A percentile compares a stretch with the other conserved stretches of the same genome.
These are phyloP conservation scores for Pythium sukuiense DNA, from an alignment of 352 stramenopile genomes.

Conservation along the genomic window DNA sequence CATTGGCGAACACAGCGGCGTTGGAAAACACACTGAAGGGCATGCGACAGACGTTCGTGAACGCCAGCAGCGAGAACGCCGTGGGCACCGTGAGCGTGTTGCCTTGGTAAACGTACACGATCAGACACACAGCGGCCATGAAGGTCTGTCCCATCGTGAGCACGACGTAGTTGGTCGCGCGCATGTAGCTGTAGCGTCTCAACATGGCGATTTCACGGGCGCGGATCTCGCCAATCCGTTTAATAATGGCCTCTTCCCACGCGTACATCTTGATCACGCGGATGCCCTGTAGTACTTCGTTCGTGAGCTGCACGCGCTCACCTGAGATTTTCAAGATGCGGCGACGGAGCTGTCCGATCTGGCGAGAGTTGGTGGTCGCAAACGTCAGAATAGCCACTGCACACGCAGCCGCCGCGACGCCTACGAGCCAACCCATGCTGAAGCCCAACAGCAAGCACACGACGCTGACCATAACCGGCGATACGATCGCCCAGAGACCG, in stretches of 20 bases:
- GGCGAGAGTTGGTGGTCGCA: constrained; percentile 31
- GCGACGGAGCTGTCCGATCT: constrained; percentile 36
- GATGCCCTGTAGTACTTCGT: constrained; percentile 92
- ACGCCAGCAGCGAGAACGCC: constrained; percentile 37
- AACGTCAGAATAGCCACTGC: constrained; percentile 31
- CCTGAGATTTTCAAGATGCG: constrained; percentile 43
- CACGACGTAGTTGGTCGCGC: constrained; percentile 16
- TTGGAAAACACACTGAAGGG: constrained; percentile 44
- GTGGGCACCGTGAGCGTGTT: constrained; percentile 17
- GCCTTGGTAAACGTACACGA: constrained; percentile 26
- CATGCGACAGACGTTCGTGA: constrained; percentile 37
- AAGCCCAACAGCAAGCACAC: constrained; percentile 28
- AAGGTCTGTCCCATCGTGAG: constrained; percentile 26
- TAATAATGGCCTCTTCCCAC: constrained; percentile 60
- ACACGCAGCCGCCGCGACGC: constrained; percentile 29
- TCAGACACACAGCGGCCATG: constrained; percentile 17
- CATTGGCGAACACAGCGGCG: constrained; percentile 29
- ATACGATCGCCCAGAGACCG: constrained; percentile 37
- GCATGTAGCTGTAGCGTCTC: constrained; percentile 19
- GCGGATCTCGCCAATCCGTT: constrained; percentile 43
- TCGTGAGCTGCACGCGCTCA: constrained; percentile 91
- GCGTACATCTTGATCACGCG: constrained; percentile 90
- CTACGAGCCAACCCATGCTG: constrained; percentile 17
- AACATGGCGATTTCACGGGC: constrained; percentile 36
- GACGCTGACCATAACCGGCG: constrained; percentile 19